Conservation (phyloP, 768 basidiomycete species). For the Amanita brunnescens region DNA sequence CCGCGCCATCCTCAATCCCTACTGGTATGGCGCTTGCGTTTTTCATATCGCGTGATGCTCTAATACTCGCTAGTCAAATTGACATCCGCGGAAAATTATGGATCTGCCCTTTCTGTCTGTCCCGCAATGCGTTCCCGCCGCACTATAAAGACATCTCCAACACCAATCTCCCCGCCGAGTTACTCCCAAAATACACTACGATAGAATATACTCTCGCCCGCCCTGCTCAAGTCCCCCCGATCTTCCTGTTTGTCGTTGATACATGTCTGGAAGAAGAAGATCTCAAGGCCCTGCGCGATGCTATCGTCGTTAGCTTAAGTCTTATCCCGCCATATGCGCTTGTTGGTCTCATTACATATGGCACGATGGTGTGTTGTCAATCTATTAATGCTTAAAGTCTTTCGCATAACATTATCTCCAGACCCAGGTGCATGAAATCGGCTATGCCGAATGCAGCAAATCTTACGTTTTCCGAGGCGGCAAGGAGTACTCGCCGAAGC, state of each 20-base stretch:
- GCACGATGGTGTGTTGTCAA: constrained; percentile 71
- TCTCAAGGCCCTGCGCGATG: constrained; percentile 89
- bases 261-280: constrained; percentile 96
- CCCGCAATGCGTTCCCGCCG: constrained; percentile 93
- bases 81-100: constrained; percentile 98
- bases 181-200: constrained; percentile 96
- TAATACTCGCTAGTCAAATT: constrained; percentile 65
- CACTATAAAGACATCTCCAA: constrained; percentile 99
- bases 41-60: constrained; percentile 4
- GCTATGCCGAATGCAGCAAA: constrained; percentile 92
- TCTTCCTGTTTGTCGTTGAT: constrained; percentile 96
- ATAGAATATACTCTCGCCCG: constrained; percentile 98
- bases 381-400: constrained; percentile 14
- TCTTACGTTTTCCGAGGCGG: constrained; percentile 98
- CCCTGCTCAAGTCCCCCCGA: constrained; percentile 84
- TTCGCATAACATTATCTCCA: constrained; percentile 24
- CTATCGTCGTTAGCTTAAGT: constrained; percentile 89
- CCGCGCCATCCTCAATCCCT: constrained; percentile 95
- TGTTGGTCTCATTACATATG: constrained; percentile 92
- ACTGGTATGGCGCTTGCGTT: constrained; percentile 55
- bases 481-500: constrained; percentile 93
- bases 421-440: constrained; percentile 98
- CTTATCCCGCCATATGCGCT: constrained; percentile 90
- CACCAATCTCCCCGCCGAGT: constrained; percentile 93
- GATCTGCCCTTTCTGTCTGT: constrained; percentile 99